These are phyloP conservation scores for Centella asiatica DNA, from an alignment of 129 eudicot species.

Conservation along the genomic window DNA sequence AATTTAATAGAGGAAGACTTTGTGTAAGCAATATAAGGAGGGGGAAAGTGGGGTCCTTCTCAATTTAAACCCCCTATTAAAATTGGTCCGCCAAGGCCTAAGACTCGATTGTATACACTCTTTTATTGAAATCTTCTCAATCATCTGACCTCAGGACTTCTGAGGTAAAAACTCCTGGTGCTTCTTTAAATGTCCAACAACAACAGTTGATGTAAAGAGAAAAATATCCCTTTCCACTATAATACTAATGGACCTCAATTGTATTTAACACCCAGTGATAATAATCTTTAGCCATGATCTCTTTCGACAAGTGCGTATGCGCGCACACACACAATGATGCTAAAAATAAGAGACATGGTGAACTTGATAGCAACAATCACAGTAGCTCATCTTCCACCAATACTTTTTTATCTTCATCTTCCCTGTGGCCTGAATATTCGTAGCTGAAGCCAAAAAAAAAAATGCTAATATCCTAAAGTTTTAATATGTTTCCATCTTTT, in stretches of 20 bases:
- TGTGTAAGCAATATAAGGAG: not conserved
- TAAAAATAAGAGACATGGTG: not conserved
- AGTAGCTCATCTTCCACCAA: no score
- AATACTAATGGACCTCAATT: not conserved
- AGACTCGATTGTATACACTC: not conserved
- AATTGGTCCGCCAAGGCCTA: not conserved
- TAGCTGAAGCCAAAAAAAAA: no score
- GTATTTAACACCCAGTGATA: not conserved
- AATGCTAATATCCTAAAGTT: no score
- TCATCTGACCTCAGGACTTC: not conserved
- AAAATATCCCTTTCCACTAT: not conserved
- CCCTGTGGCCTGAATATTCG: no score
- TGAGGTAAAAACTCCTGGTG: not conserved
- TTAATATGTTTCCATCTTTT: no score
- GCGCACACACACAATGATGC: no score
- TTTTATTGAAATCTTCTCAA: not conserved
- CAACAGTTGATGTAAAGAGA: not conserved
- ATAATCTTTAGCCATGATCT: not conserved
- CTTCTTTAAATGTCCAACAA: not conserved
- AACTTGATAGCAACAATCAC: not conserved
- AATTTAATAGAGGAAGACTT: not conserved
- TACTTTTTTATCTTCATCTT: no score
- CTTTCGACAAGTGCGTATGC: no score
- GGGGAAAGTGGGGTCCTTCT: not conserved
- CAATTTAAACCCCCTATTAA: not conserved